Evolutionary conservation across 345 rosid genomes (phyloP).

Genomic region (Erodium maritimum): DNA sequence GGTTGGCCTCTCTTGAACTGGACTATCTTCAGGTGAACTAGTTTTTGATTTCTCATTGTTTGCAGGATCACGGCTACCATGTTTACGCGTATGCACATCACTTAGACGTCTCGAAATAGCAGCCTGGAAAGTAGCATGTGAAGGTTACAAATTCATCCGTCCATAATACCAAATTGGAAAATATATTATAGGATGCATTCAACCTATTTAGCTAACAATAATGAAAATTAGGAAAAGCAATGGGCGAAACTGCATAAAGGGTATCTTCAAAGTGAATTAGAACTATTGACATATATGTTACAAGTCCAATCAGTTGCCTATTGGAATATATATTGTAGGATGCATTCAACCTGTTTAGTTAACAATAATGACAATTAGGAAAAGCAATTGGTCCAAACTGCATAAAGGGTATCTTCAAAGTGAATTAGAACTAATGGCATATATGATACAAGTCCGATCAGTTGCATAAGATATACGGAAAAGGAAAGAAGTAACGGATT

Average conservation of each 20-base stretch:
- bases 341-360: neutral
- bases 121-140: conserved; percentile 33
- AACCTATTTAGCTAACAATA: neutral
- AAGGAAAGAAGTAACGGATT: too few species aligned
- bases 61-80: conserved; percentile 23
- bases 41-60: conserved; percentile 37
- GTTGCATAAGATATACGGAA: neutral
- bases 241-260: neutral
- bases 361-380: neutral
- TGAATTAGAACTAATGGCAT: too few species aligned
- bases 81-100: conserved; percentile 48
- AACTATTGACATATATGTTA: neutral
- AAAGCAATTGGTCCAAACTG: neutral
- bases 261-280: too few species aligned
- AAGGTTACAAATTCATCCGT: neutral
- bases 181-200: neutral
- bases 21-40: conserved; percentile 31
- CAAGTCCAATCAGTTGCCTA: neutral
- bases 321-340: too few species aligned
- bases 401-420: neutral
- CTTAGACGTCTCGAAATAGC: conserved; percentile 86
- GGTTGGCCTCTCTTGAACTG: conserved; percentile 21
- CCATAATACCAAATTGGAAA: too few species aligned
- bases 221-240: neutral
- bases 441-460: neutral